Conservation (phyloP, 2,329 filamentous ascomycete genomes). For the Parascedosporium putredinis region DNA sequence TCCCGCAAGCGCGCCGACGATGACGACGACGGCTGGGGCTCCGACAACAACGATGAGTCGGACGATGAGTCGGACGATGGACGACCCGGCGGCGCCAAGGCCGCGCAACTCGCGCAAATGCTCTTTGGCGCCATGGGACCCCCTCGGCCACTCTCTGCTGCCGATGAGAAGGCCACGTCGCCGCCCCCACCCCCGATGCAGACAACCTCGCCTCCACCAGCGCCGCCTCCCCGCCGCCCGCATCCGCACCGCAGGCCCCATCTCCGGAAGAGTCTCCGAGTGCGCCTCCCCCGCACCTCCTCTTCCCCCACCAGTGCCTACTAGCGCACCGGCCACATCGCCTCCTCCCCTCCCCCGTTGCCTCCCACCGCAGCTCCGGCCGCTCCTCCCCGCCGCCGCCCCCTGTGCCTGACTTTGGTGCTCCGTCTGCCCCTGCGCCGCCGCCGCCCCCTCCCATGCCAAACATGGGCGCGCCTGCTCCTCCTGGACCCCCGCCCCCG, state of each 20-base stretch:
- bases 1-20: conserved; percentile 45
- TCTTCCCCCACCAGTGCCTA: conserved; percentile 18
- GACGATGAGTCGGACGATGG: conserved; percentile 70
- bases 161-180: conserved; percentile 55
- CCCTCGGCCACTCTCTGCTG: conserved; percentile 74
- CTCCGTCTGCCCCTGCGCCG: conserved; percentile 18
- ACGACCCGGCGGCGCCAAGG: conserved; percentile 67
- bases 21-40: conserved; percentile 78
- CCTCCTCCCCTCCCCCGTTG: conserved; percentile 15
- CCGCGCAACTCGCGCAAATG: conserved; percentile 86
- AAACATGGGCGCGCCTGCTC: conserved; percentile 19
- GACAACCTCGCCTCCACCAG: conserved; percentile 29
- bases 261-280: conserved; percentile 22
- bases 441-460: conserved; percentile 26
- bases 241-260: conserved; percentile 17
- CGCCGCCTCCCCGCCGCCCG: conserved; percentile 26
- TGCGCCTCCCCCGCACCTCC: conserved; percentile 21
- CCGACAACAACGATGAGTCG: conserved; percentile 48
- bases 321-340: conserved; percentile 23
- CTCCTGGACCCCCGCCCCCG: conserved; percentile 25
- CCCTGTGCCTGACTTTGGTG: conserved; percentile 23
- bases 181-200: conserved; percentile 23
- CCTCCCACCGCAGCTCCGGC: conserved; percentile 21
- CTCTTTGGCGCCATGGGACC: conserved; percentile 96
- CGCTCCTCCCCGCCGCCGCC: conserved; percentile 23